Base-by-base conservation (phyloP, 768 basidiomycete species). In the Paxillus rubicundulus region DNA sequence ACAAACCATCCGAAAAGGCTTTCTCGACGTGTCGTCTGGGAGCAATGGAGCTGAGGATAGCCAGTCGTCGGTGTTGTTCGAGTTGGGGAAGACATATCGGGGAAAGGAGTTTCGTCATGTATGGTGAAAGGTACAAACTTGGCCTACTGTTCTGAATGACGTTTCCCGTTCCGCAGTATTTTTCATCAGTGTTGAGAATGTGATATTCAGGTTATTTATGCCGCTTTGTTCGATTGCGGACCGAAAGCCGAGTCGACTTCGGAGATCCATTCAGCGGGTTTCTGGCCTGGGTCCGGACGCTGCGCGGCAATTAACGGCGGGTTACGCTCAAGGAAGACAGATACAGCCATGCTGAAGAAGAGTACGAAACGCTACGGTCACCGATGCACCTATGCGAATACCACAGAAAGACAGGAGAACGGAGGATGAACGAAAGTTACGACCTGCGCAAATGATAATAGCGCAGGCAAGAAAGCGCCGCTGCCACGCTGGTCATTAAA, bases 41-140 rank as follows among this genome's bases (percentile, higher is more conserved):
- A 52, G 47, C 27, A 49, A 56, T 28, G 52, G 32, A 18, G 33
- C 33, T 9, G 52, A 43, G 5, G 9, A 46, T 32, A 49, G 51
- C 24, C 56, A 50, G 45, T 52, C 66, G 41, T 50, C 59, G 30
- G 43, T 45, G 50, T 27, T 55, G 44, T 68, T 67, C 28, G 53
- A 67, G 24, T 40, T 57, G 5, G 61, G 64, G 37, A 61, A 54
- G 52, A 46, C 49, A 1, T 66, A 51, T 51, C 50, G 37, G 13
- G 65, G 66, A 24, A 58, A 47, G 58, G 9, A 38, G 4, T 67
- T 67, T 49, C 59, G 57, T 9, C 66, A 63, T 18, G 54, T 59
- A 32, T 66, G 65, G 65, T 67, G 33, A 68, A 47, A 20, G 2
- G 38, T 30, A 33, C 24, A 13, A 13, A 18, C 2, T 18, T n/a